Evolutionary conservation across 257 asterid species (phyloP).

Genomic region (Avicennia marina): DNA sequence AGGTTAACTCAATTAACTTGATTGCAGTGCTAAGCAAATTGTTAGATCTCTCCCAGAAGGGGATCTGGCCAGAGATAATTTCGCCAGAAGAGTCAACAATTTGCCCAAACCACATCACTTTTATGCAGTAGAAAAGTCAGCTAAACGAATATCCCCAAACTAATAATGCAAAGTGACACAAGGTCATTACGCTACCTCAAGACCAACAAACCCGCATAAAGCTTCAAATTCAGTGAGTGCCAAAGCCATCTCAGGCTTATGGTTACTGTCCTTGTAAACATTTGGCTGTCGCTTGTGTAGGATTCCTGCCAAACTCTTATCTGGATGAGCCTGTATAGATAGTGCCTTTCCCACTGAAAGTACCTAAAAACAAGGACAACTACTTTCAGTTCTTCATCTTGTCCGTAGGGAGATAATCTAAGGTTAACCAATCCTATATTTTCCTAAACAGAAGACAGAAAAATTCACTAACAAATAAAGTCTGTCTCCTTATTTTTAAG

Average conservation of each 20-base stretch:
- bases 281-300: constrained; percentile 70
- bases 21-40: no score
- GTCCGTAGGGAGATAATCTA: no score
- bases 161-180: not conserved
- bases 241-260: constrained; percentile 99
- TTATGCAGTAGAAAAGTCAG: no score
- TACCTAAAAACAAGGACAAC: constrained; percentile 35
- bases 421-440: not conserved
- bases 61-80: no score
- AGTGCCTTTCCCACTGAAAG: constrained; percentile 86
- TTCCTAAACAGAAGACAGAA: not conserved
- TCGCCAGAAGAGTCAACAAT: no score
- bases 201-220: constrained; percentile 71
- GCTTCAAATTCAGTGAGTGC: constrained; percentile 86
- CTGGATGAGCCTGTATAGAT: constrained; percentile 97
- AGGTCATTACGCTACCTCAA: constrained; percentile 44
- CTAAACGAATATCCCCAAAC: no score
- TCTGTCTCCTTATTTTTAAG: no score
- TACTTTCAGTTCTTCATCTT: no score
- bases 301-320: constrained; percentile 65
- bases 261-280: constrained; percentile 85
- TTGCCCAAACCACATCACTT: no score
- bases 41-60: no score
- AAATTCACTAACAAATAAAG: no score
- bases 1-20: no score